Conservation (phyloP, 2,329 filamentous ascomycete species). For the Aureobasidium vineae region DNA sequence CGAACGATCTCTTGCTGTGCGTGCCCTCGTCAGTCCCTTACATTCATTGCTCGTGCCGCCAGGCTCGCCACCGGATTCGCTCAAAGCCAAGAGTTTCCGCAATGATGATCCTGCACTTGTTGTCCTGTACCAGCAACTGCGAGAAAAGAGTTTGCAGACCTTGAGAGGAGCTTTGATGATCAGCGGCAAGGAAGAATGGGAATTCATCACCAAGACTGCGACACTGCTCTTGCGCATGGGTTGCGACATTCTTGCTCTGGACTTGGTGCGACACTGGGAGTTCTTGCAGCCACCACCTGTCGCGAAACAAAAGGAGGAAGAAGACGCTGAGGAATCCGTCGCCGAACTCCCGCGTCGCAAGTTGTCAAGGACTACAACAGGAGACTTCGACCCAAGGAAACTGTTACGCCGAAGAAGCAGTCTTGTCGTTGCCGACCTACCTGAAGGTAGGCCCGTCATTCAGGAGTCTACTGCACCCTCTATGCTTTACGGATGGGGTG, state of each 20-base stretch:
- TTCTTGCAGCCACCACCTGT: conserved; percentile 48
- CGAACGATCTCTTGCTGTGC: conserved; percentile 77
- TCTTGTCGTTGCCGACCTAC: conserved; percentile 74
- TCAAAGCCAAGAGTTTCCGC: conserved; percentile 75
- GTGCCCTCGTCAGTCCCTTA: conserved; percentile 68
- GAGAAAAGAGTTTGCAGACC: conserved; percentile 77
- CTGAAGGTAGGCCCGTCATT: conserved; percentile 37
- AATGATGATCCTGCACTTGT: conserved; percentile 89
- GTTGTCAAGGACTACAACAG: conserved; percentile 28
- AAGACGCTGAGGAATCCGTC: conserved; percentile 37
- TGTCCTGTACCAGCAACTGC: conserved; percentile 80
- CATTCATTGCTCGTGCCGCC: conserved; percentile 70
- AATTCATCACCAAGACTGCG: conserved; percentile 84
- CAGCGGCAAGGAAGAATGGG: conserved; percentile 76
- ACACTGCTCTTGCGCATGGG: conserved; percentile 45
- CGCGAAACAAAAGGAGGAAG: conserved; percentile 17
- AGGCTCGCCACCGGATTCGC: conserved; percentile 57
- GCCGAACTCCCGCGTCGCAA: conserved; percentile 27
- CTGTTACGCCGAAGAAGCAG: conserved; percentile 70
- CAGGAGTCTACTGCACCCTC: conserved; percentile 41
- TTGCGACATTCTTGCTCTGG: conserved; percentile 83
- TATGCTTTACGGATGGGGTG: conserved; percentile 30
- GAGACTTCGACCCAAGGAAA: conserved; percentile 60
- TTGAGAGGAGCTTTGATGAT: conserved; percentile 81
- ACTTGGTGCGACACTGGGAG: conserved; percentile 80